Evolutionary conservation across 108 stramenopile genomes (phyloP).

Genomic region (Nitzschia putrida): DNA sequence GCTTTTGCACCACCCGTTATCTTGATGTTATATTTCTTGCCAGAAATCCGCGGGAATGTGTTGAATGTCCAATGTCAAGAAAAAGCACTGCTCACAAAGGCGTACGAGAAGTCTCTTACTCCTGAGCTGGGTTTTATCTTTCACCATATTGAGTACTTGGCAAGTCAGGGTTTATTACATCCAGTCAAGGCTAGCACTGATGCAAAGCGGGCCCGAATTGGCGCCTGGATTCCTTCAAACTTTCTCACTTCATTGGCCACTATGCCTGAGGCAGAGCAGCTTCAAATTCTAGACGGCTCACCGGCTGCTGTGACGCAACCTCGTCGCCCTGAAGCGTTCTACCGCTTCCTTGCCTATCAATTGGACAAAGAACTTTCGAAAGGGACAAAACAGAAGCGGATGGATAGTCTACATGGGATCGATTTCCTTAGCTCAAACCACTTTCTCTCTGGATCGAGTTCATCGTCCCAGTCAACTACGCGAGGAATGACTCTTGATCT

Average conservation of each 20-base stretch:
- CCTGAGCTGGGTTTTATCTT: constrained; percentile 81
- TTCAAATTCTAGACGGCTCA: constrained; percentile 79
- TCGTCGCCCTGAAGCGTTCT: constrained; percentile 81
- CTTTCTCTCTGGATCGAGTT: constrained; percentile 54
- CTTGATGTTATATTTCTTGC: constrained; percentile 69
- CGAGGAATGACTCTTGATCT: constrained; percentile 72
- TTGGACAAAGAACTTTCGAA: constrained; percentile 64
- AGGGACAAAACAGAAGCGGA: constrained; percentile 37
- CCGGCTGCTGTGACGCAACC: constrained; percentile 67
- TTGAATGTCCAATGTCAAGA: constrained; percentile 46
- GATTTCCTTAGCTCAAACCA: constrained; percentile 73
- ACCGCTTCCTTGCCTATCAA: constrained; percentile 79
- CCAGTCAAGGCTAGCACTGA: constrained; percentile 26
- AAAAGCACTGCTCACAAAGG: constrained; percentile 14
- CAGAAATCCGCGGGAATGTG: constrained; percentile 58
- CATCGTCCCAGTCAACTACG: constrained; percentile 55
- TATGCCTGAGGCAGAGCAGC: constrained; percentile 74
- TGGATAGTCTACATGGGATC: constrained; percentile 74
- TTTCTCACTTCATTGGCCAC: constrained; percentile 64
- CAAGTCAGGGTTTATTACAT: constrained; percentile 53
- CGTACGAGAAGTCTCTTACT: constrained; percentile 43
- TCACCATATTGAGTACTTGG: constrained; percentile 74
- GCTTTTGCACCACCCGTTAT: constrained; percentile 63
- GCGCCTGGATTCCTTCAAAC: constrained; percentile 71
- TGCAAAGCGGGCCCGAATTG: constrained; percentile 40